These are phyloP conservation scores for Bryum argenteum DNA, from an alignment of 225 moss, liverwort and hornwort genomes.

Conservation along the genomic window DNA sequence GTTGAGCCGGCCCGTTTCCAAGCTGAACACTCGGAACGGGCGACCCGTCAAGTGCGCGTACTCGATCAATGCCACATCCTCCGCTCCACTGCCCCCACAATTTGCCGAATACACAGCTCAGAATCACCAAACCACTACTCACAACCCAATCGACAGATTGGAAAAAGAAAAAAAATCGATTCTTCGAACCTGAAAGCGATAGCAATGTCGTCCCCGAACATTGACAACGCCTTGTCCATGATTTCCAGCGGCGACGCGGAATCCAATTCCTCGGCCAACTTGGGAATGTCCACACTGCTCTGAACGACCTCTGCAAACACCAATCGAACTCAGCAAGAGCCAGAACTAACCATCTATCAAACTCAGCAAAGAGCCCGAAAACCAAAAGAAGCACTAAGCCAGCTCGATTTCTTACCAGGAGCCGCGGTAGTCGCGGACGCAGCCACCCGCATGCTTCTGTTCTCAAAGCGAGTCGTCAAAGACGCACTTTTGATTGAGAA, in stretches of 20 bases:
- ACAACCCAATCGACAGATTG: background rate
- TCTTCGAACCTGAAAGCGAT: constrained; percentile 86
- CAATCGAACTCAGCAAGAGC: background rate
- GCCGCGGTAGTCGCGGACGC: constrained; percentile 42
- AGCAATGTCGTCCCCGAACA: constrained; percentile 80
- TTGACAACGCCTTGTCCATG: constrained; percentile 66
- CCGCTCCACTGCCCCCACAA: constrained; percentile 72
- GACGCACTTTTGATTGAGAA: constrained; percentile 23
- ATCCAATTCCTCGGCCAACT: constrained; percentile 58
- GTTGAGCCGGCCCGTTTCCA: constrained; percentile 92
- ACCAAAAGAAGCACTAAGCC: too few species aligned
- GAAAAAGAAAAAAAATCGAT: too few species aligned
- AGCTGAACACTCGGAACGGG: constrained; percentile 89
- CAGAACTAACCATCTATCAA: too few species aligned
- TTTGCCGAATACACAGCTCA: background rate
- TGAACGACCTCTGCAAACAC: constrained; percentile 51
- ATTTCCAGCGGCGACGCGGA: constrained; percentile 76
- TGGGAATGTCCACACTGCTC: constrained; percentile 41
- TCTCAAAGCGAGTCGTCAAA: constrained; percentile 21
- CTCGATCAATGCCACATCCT: constrained; percentile 93
- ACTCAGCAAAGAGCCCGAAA: too few species aligned
- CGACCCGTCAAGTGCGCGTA: constrained; percentile 92
- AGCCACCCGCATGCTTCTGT: constrained; percentile 21
- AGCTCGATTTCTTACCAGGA: constrained; percentile 31
- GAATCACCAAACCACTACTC: background rate